These are phyloP conservation scores for Chrysanthemum seticuspe DNA, from an alignment of 129 eudicot species.

Conservation along the genomic window DNA sequence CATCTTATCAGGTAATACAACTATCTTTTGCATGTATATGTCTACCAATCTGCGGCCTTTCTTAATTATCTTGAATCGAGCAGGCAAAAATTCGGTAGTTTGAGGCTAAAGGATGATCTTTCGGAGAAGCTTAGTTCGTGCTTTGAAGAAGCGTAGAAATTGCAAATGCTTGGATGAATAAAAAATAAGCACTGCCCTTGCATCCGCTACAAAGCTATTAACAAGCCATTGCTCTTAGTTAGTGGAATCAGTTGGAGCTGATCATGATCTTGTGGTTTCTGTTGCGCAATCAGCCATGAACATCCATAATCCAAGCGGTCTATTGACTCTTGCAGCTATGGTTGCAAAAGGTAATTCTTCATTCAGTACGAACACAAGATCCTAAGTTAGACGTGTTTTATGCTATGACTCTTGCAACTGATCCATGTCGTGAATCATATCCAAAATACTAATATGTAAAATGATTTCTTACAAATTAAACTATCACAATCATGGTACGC, in stretches of 20 bases:
- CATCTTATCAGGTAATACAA: slow-evolving; percentile 76
- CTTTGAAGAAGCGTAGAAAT: slow-evolving; percentile 73
- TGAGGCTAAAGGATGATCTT: slow-evolving; percentile 73
- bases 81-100: slow-evolving; percentile 88
- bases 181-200: slow-evolving; percentile 55
- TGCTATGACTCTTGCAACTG: too few relatives aligned
- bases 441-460: too few relatives aligned
- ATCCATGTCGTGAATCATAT: too few relatives aligned
- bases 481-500: too few relatives aligned
- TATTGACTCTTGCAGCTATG: slow-evolving; percentile 81
- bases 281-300: too few relatives aligned
- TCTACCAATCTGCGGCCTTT: background rate
- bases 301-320: slow-evolving; percentile 55
- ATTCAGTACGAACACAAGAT: background rate
- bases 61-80: slow-evolving; percentile 7
- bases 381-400: too few relatives aligned
- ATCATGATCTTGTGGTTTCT: too few relatives aligned
- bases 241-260: too few relatives aligned
- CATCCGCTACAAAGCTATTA: slow-evolving; percentile 75
- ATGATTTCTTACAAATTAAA: too few relatives aligned
- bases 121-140: slow-evolving; percentile 61
- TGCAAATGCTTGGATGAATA: too few relatives aligned
- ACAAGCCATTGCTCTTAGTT: slow-evolving; percentile 78
- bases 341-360: slow-evolving; percentile 76
- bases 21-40: background rate